These are phyloP conservation scores for Erodium texanum DNA, from an alignment of 441 rosid genomes.

Conservation along the genomic window DNA sequence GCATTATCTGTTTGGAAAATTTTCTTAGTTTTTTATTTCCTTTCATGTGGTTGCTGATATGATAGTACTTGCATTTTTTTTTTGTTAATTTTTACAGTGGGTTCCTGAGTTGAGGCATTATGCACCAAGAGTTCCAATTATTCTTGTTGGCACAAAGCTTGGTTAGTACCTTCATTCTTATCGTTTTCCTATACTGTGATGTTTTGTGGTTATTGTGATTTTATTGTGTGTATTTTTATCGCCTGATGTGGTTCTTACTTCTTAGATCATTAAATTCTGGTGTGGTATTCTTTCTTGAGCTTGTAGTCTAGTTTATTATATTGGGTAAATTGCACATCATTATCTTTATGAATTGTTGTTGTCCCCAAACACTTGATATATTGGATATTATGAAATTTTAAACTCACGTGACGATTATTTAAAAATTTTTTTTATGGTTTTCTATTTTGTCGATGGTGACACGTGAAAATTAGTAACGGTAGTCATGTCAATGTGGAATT, in stretches of 20 bases:
- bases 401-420: too few species aligned
- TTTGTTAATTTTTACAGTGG: conserved; percentile 58
- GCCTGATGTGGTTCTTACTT: too few species aligned
- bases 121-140: conserved; percentile 86
- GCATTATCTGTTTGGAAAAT: neutral
- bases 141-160: conserved; percentile 87
- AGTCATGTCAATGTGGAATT: too few species aligned
- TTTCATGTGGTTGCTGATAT: conserved; percentile 19
- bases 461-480: too few species aligned
- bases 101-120: conserved; percentile 88
- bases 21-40: conserved; percentile 8
- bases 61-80: conserved; percentile 13
- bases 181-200: conserved; percentile 10
- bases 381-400: too few species aligned
- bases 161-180: conserved; percentile 39
- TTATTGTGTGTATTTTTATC: neutral
- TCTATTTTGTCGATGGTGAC: too few species aligned
- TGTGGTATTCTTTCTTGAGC: neutral
- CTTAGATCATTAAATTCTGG: too few species aligned
- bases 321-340: too few species aligned
- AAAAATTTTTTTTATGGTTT: too few species aligned
- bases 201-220: neutral
- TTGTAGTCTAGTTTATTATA: too few species aligned
- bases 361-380: too few species aligned
- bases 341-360: too few species aligned